These are phyloP conservation scores for Mortierella sp. DNA, from an alignment of 371 early-diverging fungal genomes.

Conservation along the genomic window DNA sequence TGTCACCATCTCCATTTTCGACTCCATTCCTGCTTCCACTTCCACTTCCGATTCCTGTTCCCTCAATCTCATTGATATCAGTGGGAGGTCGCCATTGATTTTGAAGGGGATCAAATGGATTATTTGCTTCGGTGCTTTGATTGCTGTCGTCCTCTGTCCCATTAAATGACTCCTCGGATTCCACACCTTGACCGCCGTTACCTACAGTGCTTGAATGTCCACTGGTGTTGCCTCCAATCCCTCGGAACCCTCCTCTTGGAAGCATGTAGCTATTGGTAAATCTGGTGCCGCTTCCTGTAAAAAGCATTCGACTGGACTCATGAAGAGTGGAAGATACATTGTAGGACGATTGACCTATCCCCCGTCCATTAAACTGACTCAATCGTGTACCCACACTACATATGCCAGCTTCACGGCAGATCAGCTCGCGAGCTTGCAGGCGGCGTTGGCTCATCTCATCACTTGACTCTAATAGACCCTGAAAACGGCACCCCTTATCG, in stretches of 20 bases:
- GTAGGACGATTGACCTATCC: slow-evolving; percentile 31
- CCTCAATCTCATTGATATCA: neutral
- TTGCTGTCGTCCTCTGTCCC: slow-evolving; percentile 3
- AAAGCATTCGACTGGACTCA: slow-evolving; percentile 35
- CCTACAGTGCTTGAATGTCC: slow-evolving; percentile 18
- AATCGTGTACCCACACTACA: slow-evolving; percentile 45
- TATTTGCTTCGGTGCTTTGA: neutral
- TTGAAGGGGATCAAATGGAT: neutral
- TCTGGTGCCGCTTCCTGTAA: slow-evolving; percentile 51
- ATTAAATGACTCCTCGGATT: slow-evolving; percentile 17
- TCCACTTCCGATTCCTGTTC: neutral
- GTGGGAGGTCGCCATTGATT: neutral
- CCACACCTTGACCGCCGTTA: slow-evolving; percentile 5
- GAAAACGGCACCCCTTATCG: neutral
- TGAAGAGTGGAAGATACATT: slow-evolving; percentile 46
- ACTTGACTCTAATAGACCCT: neutral
- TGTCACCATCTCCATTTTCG: neutral
- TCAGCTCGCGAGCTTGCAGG: slow-evolving; percentile 37
- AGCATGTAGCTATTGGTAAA: slow-evolving; percentile 46
- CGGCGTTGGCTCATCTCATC: slow-evolving; percentile 1
- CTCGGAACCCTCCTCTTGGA: slow-evolving; percentile 51
- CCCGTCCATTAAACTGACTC: slow-evolving; percentile 37
- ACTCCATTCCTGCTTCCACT: neutral
- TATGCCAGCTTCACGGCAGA: slow-evolving; percentile 44
- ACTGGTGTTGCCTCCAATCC: slow-evolving; percentile 47